Percentiles rank a stretch among this genome's conserved stretches.
Conservation (phyloP, 179 eudicot species). For the Beta lomatogona region DNA sequence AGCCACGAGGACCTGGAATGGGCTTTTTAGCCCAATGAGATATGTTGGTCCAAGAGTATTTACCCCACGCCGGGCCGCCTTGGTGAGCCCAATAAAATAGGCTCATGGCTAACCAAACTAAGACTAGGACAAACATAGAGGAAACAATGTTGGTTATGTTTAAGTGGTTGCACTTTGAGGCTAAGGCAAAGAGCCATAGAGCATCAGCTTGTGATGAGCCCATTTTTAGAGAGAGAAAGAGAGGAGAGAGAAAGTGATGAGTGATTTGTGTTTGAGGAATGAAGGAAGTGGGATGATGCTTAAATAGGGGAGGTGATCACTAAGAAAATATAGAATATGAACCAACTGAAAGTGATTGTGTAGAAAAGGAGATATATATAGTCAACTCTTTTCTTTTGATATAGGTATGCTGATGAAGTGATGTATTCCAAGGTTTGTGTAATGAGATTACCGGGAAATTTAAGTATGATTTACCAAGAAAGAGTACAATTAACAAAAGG, state of each 20-base stretch:
- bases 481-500: not conserved
- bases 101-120: slow-evolving; percentile 42
- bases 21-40: slow-evolving; percentile 21
- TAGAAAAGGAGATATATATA: slow-evolving; percentile 10
- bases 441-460: not conserved
- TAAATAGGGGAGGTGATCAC: slow-evolving; percentile 29
- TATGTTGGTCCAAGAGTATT: slow-evolving; percentile 30
- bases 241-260: not conserved
- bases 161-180: slow-evolving; percentile 51
- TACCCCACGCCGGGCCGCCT: slow-evolving; percentile 96
- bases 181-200: slow-evolving; percentile 66
- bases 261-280: slow-evolving; percentile 3
- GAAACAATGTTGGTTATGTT: slow-evolving; percentile 33
- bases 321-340: slow-evolving; percentile 28
- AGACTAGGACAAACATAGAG: slow-evolving; percentile 22
- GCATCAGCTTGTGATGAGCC: slow-evolving; percentile 43
- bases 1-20: slow-evolving; percentile 78
- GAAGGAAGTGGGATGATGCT: slow-evolving; percentile 23
- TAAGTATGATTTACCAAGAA: slow-evolving; percentile 1
- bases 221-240: slow-evolving; percentile 29
- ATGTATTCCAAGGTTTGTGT: not conserved
- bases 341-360: slow-evolving; percentile 30
- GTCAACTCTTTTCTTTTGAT: not conserved
- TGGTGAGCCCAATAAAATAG: slow-evolving; percentile 71
- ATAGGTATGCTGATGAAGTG: not conserved